Evolutionary conservation across 768 basidiomycete species (phyloP).

Genomic region (Mycena crocata): DNA sequence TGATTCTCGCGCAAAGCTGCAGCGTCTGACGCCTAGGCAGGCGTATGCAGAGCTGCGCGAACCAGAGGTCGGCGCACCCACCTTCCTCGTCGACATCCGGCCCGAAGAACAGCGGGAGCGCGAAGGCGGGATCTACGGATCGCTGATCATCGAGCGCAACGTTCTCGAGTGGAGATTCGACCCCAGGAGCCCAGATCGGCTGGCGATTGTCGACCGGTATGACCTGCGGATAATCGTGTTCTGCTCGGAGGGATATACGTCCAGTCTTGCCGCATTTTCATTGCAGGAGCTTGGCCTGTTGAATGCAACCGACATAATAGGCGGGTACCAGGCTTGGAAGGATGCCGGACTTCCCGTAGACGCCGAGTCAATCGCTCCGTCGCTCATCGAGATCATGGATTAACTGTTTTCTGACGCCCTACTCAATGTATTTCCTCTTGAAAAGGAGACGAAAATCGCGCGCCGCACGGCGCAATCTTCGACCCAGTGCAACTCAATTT

Average conservation of each 20-base stretch:
- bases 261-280: conserved; percentile 75
- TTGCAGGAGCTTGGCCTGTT: conserved; percentile 77
- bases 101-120: conserved; percentile 67
- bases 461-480: too few relatives aligned
- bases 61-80: conserved; percentile 65
- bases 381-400: conserved; percentile 21
- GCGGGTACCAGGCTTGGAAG: conserved; percentile 81
- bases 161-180: conserved; percentile 86
- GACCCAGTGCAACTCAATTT: too few relatives aligned
- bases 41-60: conserved; percentile 72
- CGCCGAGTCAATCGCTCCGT: conserved; percentile 11
- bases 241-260: conserved; percentile 73
- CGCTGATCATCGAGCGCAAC: conserved; percentile 81
- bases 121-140: conserved; percentile 72
- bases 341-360: conserved; percentile 72
- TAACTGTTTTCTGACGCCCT: too few relatives aligned
- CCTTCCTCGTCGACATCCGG: conserved; percentile 83
- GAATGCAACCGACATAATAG: conserved; percentile 83
- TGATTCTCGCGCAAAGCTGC: conserved; percentile 70
- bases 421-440: too few relatives aligned
- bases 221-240: conserved; percentile 81
- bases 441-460: too few relatives aligned
- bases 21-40: conserved; percentile 69
- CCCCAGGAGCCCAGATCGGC: conserved; percentile 67
- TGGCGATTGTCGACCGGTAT: conserved; percentile 79